Evolutionary conservation across 371 early-diverging fungal species (phyloP).

Genomic region (Circinella minor): DNA sequence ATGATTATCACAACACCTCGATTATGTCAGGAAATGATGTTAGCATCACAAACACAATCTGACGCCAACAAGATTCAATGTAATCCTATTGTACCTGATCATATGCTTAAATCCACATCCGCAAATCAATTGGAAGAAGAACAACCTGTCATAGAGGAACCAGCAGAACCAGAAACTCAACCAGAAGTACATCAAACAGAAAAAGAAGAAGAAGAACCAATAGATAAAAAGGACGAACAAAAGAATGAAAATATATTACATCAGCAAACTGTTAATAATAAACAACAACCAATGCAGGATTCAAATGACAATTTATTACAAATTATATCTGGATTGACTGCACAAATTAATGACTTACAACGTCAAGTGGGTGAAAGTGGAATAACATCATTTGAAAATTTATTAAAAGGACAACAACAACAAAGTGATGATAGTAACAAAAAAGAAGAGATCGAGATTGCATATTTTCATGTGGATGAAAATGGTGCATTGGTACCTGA

Average conservation of each 20-base stretch:
- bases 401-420: neutral
- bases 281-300: neutral
- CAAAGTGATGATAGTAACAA: slow-evolving; percentile 11
- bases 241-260: neutral
- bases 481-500: slow-evolving; percentile 21
- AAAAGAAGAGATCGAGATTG: neutral
- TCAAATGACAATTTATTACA: slow-evolving; percentile 14
- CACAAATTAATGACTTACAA: slow-evolving; percentile 33
- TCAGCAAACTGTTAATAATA: neutral
- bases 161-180: neutral
- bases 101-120: slow-evolving; percentile 26
- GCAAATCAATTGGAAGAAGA: slow-evolving; percentile 7
- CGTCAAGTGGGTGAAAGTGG: neutral
- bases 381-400: slow-evolving; percentile 7
- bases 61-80: slow-evolving; percentile 60
- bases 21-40: slow-evolving; percentile 69
- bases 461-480: slow-evolving; percentile 20
- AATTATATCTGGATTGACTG: slow-evolving; percentile 33
- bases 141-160: neutral
- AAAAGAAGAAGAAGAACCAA: neutral
- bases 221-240: neutral
- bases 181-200: slow-evolving; percentile 1
- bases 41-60: slow-evolving; percentile 51
- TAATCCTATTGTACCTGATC: slow-evolving; percentile 64
- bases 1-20: slow-evolving; percentile 72